Base-by-base conservation (phyloP, 164 flowering plant species). In the Warburgia ugandensis region DNA sequence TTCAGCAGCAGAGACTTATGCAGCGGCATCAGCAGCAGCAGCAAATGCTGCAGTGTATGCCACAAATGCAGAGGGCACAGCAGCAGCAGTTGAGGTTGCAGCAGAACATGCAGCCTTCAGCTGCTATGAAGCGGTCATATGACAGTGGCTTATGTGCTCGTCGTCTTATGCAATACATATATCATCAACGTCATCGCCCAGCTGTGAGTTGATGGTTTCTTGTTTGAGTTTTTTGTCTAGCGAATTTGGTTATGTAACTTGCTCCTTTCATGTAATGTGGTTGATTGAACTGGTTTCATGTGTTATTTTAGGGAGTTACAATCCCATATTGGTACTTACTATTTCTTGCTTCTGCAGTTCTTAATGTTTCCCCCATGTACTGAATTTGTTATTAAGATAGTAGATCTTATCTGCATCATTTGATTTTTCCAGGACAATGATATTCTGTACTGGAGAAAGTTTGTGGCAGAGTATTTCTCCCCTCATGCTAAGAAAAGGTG, bases 401-500 rank as follows among this genome's bases (percentile, higher is more conserved):
- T n/a, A n/a, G n/a, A n/a, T n/a, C n/a, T n/a, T n/a, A n/a, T n/a
- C n/a, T n/a, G 22, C 22, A 4, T 52, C 39, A 13, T 11, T 14
- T 44, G 39, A 52, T n/a, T n/a, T n/a, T 48, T 28, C 11, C 58
- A 92, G 99, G 96, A 83, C 13, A 92, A 84, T 63, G 50, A 66
- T 28, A 86, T 92, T 66, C 67, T 79, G 40, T 92, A 88, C 62
- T 92, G 99, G 99, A 84, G 84, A 69, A 92, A 86, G 58, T 86
- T 92, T 70, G 94, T 92, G 29, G 74, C 83, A 1, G 95, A 92
- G 63, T 92, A 92, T 64, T 88, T 75, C 58, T 73, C 94, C 61
- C 95, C 95, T 44, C 89, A 85, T 57, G 95, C 97, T 35, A 88
- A 84, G 81, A 88, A 84, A 71, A 80, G 99, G 56, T 92, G 97